phyloP scores from a whole-genome alignment of 179 eudicot species.

The Corrigiola litoralis region DNA sequence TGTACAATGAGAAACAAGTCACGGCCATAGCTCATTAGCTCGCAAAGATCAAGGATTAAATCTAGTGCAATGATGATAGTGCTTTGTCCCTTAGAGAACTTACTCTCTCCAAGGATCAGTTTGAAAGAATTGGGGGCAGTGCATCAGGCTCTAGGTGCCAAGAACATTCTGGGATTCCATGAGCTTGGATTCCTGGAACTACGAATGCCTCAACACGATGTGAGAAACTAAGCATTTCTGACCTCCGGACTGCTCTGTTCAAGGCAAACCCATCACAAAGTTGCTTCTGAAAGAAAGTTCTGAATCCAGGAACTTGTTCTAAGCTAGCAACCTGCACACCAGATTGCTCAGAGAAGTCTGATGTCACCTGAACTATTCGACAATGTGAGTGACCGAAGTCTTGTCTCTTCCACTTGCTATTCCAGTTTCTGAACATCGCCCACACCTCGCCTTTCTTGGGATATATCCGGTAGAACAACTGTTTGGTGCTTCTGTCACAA shows the following conservation, averaged over 20 bases:
- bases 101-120: conserved; percentile 1
- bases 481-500: conserved; percentile 23
- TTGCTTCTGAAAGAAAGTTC: conserved; percentile 34
- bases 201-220: conserved; percentile 52
- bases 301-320: conserved; percentile 33
- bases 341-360: conserved; percentile 25
- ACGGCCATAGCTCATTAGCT: not conserved
- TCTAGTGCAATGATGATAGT: not conserved
- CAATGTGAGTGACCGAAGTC: conserved; percentile 15
- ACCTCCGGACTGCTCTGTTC: conserved; percentile 34
- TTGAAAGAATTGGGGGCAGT: conserved; percentile 36
- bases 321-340: conserved; percentile 23
- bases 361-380: conserved; percentile 35
- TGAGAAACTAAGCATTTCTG: conserved; percentile 49
- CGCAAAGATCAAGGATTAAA: too few species aligned
- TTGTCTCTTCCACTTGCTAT: conserved; percentile 23
- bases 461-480: conserved; percentile 29
- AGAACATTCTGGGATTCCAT: conserved; percentile 55
- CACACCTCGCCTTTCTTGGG: conserved; percentile 41
- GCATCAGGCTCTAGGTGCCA: conserved; percentile 75
- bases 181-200: conserved; percentile 47
- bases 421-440: conserved; percentile 38
- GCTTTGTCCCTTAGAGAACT: not conserved
- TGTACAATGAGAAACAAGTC: not conserved
- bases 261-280: conserved; percentile 42